Conservation (phyloP, 768 basidiomycete genomes). For the Lepiota venenata region DNA sequence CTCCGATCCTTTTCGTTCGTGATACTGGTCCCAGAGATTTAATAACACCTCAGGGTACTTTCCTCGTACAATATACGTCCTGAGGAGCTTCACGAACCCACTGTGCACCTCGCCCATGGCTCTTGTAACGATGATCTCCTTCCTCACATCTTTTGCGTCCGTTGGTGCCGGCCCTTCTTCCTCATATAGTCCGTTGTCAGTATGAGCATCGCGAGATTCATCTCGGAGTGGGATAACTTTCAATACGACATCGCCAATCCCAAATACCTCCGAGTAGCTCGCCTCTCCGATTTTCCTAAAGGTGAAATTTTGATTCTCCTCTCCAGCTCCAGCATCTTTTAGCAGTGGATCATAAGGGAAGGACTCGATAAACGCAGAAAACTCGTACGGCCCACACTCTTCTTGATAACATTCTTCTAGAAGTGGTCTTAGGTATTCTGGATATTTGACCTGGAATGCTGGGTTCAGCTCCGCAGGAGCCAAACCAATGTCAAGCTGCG, state of each 20-base stretch:
- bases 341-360: constrained; percentile 76
- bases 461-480: constrained; percentile 18
- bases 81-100: constrained; percentile 78
- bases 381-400: constrained; percentile 60
- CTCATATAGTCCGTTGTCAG: constrained; percentile 17
- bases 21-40: constrained; percentile 85
- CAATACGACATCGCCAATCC: constrained; percentile 83
- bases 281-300: constrained; percentile 95
- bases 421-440: constrained; percentile 58
- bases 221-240: constrained; percentile 81
- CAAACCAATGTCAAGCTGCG: constrained; percentile 36
- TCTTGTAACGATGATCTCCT: constrained; percentile 74
- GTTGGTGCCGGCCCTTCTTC: constrained; percentile 66
- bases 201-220: constrained; percentile 30
- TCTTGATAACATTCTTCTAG: constrained; percentile 71
- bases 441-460: constrained; percentile 27
- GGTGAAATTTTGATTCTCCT: constrained; percentile 15
- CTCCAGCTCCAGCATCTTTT: constrained; percentile 19
- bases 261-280: constrained; percentile 95
- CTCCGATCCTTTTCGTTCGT: constrained; percentile 71
- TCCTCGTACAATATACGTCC: constrained; percentile 85
- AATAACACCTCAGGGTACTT: constrained; percentile 78
- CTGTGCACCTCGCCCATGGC: constrained; percentile 74
- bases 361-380: constrained; percentile 78
- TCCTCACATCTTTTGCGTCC: constrained; percentile 72